Evolutionary conservation across 2,329 filamentous ascomycete species (phyloP), one percentile per base, ranked within the genome.

Genomic region (Teratosphaeria epicoccoides): DNA sequence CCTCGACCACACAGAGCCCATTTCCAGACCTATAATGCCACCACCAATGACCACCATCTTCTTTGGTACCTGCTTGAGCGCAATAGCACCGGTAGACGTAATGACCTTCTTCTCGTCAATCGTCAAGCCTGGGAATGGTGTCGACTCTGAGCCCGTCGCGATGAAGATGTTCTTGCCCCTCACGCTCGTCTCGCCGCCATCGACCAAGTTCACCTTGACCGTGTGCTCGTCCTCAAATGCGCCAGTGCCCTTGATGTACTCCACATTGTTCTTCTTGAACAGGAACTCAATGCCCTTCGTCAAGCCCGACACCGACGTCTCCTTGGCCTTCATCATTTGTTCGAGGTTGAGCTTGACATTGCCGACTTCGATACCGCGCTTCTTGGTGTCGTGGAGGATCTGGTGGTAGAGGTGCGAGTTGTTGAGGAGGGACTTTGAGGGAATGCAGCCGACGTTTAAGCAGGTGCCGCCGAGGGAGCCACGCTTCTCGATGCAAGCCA

Each of bases 321-420:
- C 91, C 77, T 98, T 98, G 54, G 93, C 90, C 77, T 96, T 95
- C 90, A 98, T 96, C 82, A 98, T 89, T 71, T 93, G 84, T 65
- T 77, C 73, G 45, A 98, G 80, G 79, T 98, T 96, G 68, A 98
- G 84, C 74, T 95, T 94, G 67, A 98, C 91, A 75, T 95, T 88
- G 68, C 87, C 85, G 63, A 98, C 93, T 68, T 97, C 91, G 70
- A 98, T 98, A 70, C 93, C 93, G 70, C 93, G 88, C 74, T 87
- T 83, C 77, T 96, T 95, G 61, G 89, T 91, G 77, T 98, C 93
- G 77, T 98, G 91, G 56, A 94, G 82, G 68, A 96, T 86, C 75
- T 90, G 86, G 78, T 97, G 91, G 79, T 97, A 97, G 55, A 97
- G 81, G 73, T 96, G 89, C 64, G 93, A 96, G 80, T 97, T 97